Evolutionary conservation across 1,284 basidiomycete genomes (phyloP), one percentile per base, ranked within the genome.

Genomic region (Ganoderma sp.): DNA sequence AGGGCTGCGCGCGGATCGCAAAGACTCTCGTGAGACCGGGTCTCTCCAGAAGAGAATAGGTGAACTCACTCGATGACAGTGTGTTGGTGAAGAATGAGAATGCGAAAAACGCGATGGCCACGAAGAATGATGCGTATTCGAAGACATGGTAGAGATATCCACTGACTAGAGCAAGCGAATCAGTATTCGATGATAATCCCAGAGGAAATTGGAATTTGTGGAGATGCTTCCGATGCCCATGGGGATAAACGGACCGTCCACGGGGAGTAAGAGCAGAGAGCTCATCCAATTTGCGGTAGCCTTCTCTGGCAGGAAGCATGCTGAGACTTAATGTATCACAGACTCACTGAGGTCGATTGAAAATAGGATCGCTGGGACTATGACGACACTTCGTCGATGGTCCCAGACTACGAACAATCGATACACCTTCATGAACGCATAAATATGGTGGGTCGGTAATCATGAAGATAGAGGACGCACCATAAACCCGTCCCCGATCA

Each of bases 401-500:
- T 42, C n/a, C 62, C 62, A 63, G 19, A 63, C 48, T 22, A 54
- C 22, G n/a, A 14, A 54, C 19, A 63, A 37, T 1, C 62, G 62
- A 28, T 63, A 63, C 9, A 63, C 10, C 62, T 63, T n/a, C 12
- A 22, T 2, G 2, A n/a, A 32, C 32, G 32, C 1, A 3, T 32
- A 25, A 32, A 32, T 3, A 32, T 32, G 32, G 32, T 12, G n/a
- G 14, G 12, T 39, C 3, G 8, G 25, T 32, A 52, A 19, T 12
- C 14, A 22, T 8, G 3, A 22, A 34, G 2, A 34, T 10, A 8
- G 39, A 19, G 9, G 10, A 22, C 62, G 15, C 32, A 68, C 67
- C 64, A 68, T 66, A 45, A 68, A 68, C 3, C 64, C 61, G 22
- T 68, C 67, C 14, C 64, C 67, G 15, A 68, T 43, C 41, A 68